These are phyloP conservation scores for Apiotrichum mycotoxinovorans DNA, from an alignment of 1,284 basidiomycete genomes.

Conservation along the genomic window DNA sequence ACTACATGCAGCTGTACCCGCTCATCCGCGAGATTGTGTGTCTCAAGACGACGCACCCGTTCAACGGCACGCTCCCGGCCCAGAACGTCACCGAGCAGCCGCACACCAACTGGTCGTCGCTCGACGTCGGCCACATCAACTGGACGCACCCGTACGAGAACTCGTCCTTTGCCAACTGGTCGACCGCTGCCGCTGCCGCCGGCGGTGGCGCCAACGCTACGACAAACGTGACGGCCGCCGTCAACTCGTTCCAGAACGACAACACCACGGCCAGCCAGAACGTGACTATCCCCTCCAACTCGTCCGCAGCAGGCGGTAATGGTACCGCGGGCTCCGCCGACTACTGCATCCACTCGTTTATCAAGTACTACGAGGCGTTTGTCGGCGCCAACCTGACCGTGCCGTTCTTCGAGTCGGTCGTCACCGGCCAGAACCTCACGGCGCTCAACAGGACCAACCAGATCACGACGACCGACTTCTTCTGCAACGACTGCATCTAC, in stretches of 20 bases:
- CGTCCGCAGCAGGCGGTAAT: conserved; percentile 6
- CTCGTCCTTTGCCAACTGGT: background rate
- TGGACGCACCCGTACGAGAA: background rate
- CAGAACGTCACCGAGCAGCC: background rate
- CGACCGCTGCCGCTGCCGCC: background rate
- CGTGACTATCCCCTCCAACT: background rate
- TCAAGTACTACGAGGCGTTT: conserved; percentile 35
- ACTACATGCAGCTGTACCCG: conserved; percentile 34
- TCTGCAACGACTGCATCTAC: conserved; percentile 48
- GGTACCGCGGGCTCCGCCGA: conserved; percentile 10
- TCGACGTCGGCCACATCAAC: background rate
- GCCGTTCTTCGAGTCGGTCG: conserved; percentile 27
- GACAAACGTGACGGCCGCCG: too few species aligned
- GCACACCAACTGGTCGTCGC: background rate
- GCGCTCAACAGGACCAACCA: conserved; percentile 14
- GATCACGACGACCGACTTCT: conserved; percentile 19
- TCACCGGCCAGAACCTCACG: conserved; percentile 35
- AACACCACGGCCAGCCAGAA: background rate
- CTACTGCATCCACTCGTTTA: conserved; percentile 42
- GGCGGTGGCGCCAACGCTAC: too few species aligned
- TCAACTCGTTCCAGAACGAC: too few species aligned
- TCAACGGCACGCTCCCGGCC: conserved; percentile 23
- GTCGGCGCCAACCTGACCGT: conserved; percentile 41
- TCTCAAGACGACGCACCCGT: conserved; percentile 30
- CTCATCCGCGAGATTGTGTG: conserved; percentile 45